Evolutionary conservation across 345 rosid genomes (phyloP).

Genomic region (Chamaenerion angustifolium): DNA sequence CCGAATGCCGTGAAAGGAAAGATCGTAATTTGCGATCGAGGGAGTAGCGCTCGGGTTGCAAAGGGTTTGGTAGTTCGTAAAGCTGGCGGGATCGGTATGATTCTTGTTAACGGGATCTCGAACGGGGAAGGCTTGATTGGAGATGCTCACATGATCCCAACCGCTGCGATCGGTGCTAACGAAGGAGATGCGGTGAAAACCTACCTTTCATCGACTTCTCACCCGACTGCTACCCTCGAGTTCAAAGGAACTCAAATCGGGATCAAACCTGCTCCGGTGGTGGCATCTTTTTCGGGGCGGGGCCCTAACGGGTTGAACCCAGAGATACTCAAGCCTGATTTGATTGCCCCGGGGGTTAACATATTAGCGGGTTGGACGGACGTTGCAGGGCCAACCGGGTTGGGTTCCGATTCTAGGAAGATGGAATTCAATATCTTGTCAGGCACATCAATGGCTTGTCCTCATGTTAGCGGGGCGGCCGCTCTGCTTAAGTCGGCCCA

Average conservation of each 20-base stretch:
- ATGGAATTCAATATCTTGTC: slow-evolving; percentile 71
- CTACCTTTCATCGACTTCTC: slow-evolving; percentile 23
- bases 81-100: slow-evolving; percentile 81
- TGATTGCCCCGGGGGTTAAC: slow-evolving; percentile 70
- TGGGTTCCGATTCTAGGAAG: slow-evolving; percentile 48
- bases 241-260: slow-evolving; percentile 63
- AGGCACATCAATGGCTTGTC: slow-evolving; percentile 82
- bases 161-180: slow-evolving; percentile 54
- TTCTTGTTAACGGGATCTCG: slow-evolving; percentile 60
- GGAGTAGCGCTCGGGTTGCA: slow-evolving; percentile 64
- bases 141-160: slow-evolving; percentile 65
- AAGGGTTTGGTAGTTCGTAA: slow-evolving; percentile 75
- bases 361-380: slow-evolving; percentile 85
- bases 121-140: slow-evolving; percentile 82
- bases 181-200: slow-evolving; percentile 58
- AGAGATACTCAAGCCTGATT: slow-evolving; percentile 65
- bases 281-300: slow-evolving; percentile 71
- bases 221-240: slow-evolving; percentile 45
- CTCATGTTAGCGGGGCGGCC: slow-evolving; percentile 72
- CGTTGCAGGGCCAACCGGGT: slow-evolving; percentile 56
- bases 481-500: slow-evolving; percentile 77
- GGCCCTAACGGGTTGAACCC: slow-evolving; percentile 71
- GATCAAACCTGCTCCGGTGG: slow-evolving; percentile 65
- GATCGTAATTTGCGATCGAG: slow-evolving; percentile 67
- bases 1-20: slow-evolving; percentile 49